Conservation (phyloP, 2,329 filamentous ascomycete genomes). For the Colletotrichum lentis region DNA sequence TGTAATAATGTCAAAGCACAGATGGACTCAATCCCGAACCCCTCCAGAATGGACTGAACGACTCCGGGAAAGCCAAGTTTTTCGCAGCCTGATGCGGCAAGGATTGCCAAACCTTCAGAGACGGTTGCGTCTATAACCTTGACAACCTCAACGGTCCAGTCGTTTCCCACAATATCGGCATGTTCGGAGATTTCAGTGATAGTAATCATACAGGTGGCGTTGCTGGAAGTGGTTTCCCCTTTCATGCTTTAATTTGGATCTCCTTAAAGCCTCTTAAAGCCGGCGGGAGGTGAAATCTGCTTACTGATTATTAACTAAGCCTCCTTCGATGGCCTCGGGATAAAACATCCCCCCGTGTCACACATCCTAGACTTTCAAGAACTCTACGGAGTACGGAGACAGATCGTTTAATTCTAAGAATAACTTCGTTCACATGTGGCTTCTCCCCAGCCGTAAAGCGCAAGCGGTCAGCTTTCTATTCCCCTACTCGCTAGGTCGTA, state of each 20-base stretch:
- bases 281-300: neutral
- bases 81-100: constrained; percentile 19
- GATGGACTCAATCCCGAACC: constrained; percentile 21
- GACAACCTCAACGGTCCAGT: constrained; percentile 18
- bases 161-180: constrained; percentile 5
- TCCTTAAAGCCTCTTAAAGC: neutral
- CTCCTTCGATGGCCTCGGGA: neutral
- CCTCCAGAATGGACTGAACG: constrained; percentile 12
- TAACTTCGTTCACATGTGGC: too few species aligned
- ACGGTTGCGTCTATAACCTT: constrained; percentile 12
- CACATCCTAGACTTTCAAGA: neutral
- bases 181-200: neutral
- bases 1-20: constrained; percentile 22
- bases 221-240: too few species aligned
- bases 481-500: too few species aligned
- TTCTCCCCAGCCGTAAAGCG: too few species aligned
- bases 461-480: too few species aligned
- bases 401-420: neutral
- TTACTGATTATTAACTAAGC: neutral
- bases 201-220: too few species aligned
- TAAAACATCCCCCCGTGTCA: neutral
- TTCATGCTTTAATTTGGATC: too few species aligned
- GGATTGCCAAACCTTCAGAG: constrained; percentile 21
- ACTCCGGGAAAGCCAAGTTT: constrained; percentile 27
- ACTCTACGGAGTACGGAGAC: too few species aligned